Evolutionary conservation across 345 rosid genomes (phyloP), one percentile per base, ranked within the genome.

Genomic region (Chamaenerion angustifolium): DNA sequence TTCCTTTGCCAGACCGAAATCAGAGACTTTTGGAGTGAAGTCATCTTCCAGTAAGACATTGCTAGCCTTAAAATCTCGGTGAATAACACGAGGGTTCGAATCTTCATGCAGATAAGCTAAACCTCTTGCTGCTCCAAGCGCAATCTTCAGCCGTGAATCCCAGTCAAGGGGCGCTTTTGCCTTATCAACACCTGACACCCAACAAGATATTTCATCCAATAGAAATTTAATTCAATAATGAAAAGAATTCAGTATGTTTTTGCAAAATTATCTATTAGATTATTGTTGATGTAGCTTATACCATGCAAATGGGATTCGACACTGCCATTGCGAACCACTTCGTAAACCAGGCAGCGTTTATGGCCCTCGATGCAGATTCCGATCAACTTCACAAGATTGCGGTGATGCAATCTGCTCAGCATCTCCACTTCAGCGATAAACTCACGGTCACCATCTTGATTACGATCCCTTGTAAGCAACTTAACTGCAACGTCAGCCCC

Each of bases 221-320:
- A 9, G 6, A 45, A 55, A 53, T 40, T 35, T n/a, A 46, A 45
- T 41, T 49, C 8, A 31, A 31, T 31, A 4, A 31, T 31, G 37
- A 31, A 31, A 7, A 23, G 27, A 23, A 31, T 5, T 31, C 37
- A 31, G 37, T 31, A 31, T 31, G 37, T 31, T 31, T 31, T 31
- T 31, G 37, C 37, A 5, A 31, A 31, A 31, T 31, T 31, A 31
- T 31, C 37, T 31, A 31, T 31, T 31, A 31, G 6, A 31, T 31
- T 31, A 31, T 31, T 8, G 37, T 3, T 31, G 37, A 7, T 31
- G 8, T 31, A 31, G 37, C 5, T 31, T 41, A 53, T 82, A 93
- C 99, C 99, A 63, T 93, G 99, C 76, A 93, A 79, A 70, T 93
- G 99, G 40, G 99, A 93, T 64, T 93, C 99, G 17, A 93, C 88